These are phyloP conservation scores for Venturia effusa DNA, from an alignment of 2,329 filamentous ascomycete species.

Conservation along the genomic window DNA sequence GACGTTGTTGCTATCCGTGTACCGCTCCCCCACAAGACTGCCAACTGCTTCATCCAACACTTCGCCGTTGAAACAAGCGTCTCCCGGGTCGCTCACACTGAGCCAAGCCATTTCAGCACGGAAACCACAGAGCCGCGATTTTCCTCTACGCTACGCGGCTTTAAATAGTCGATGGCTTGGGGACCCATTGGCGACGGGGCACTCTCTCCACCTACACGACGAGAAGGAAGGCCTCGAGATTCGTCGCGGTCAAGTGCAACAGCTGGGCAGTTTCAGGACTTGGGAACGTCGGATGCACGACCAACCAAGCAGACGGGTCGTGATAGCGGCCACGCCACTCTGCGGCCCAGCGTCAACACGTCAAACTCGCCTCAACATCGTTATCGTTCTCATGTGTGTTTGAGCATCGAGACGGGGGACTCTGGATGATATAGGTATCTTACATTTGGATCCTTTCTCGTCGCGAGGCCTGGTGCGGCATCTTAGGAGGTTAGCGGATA, in stretches of 20 bases:
- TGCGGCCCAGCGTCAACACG: background rate
- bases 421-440: background rate
- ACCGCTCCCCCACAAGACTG: background rate
- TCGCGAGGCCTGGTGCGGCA: background rate
- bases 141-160: no score
- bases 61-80: background rate
- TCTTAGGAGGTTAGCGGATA: background rate
- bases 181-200: background rate
- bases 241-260: background rate
- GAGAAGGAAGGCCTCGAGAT: background rate
- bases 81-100: background rate
- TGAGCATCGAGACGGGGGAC: background rate
- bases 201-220: background rate
- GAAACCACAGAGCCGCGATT: background rate
- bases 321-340: background rate
- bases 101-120: background rate
- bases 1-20: background rate
- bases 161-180: background rate
- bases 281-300: background rate
- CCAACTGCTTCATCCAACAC: slow-evolving; percentile 4
- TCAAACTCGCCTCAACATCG: slow-evolving; percentile 1
- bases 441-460: background rate
- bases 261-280: background rate
- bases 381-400: background rate
- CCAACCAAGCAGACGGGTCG: background rate